These are phyloP conservation scores for Diplodia sapinea DNA, from an alignment of 2,329 filamentous ascomycete species.

Conservation along the genomic window DNA sequence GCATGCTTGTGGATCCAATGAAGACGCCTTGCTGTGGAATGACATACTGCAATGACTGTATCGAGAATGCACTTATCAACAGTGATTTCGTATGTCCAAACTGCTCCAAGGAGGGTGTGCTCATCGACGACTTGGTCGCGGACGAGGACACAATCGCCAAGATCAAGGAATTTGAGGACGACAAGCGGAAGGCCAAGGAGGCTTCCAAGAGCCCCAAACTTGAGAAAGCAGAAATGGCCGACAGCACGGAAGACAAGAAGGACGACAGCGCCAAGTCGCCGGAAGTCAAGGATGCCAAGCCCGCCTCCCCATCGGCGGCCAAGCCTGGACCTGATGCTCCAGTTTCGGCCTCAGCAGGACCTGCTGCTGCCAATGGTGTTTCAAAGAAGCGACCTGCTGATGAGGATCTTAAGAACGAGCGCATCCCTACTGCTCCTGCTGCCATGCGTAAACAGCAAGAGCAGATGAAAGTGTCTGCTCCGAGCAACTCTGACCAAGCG, in stretches of 20 bases:
- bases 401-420: constrained; percentile 60
- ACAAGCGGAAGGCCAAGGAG: constrained; percentile 55
- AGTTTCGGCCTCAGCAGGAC: constrained; percentile 33
- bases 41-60: constrained; percentile 99
- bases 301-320: constrained; percentile 6
- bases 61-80: constrained; percentile 97
- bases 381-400: constrained; percentile 85
- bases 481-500: constrained; percentile 45
- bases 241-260: constrained; percentile 28
- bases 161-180: constrained; percentile 74
- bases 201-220: constrained; percentile 49
- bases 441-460: constrained; percentile 50
- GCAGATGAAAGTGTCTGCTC: constrained; percentile 38
- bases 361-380: constrained; percentile 30
- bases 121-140: constrained; percentile 86
- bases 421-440: constrained; percentile 52
- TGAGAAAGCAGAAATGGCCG: constrained; percentile 41
- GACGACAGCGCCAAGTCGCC: constrained; percentile 4
- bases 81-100: constrained; percentile 95
- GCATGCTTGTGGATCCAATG: constrained; percentile 97
- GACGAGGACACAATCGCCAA: constrained; percentile 80
- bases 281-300: constrained; percentile 29
- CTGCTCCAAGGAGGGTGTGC: constrained; percentile 86
- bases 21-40: constrained; percentile 98
- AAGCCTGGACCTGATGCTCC: constrained; percentile 16